Percentiles rank a stretch among this genome's conserved stretches.
Evolutionary conservation across 495 filamentous ascomycete species (phyloP).

Genomic region (Terfezia claveryi): DNA sequence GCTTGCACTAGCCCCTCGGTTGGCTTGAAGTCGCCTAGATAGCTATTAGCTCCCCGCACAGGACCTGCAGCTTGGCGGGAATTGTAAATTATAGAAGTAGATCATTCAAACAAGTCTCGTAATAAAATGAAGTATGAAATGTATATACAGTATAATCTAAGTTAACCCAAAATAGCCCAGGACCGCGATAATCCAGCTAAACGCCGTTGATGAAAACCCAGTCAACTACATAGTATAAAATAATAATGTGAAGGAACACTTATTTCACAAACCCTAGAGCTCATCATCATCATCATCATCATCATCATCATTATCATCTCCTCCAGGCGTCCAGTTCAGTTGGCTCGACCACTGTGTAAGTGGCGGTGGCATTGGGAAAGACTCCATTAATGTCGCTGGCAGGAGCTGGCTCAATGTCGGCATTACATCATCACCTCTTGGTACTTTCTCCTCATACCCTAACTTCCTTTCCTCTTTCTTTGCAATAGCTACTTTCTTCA

Average conservation of each 20-base stretch:
- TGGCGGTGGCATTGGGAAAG: slow-evolving; percentile 16
- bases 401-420: slow-evolving; percentile 12
- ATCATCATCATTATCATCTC: slow-evolving; percentile 3
- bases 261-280: background rate
- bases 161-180: no score
- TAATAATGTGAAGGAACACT: background rate
- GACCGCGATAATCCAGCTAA: no score
- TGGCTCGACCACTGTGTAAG: slow-evolving; percentile 15
- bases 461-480: background rate
- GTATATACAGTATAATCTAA: no score
- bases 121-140: no score
- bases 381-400: slow-evolving; percentile 16
- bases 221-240: background rate
- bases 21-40: no score
- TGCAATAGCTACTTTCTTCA: background rate
- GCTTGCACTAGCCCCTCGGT: no score
- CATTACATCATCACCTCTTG: background rate
- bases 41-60: no score
- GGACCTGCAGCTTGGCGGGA: no score
- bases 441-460: background rate
- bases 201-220: no score
- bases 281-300: slow-evolving; percentile 6
- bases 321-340: background rate
- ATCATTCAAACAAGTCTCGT: no score
- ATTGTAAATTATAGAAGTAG: no score